A percentile compares a stretch with the other conserved stretches of the same genome.
Conservation (phyloP, 768 basidiomycete genomes). For the Ramaria rubella region DNA sequence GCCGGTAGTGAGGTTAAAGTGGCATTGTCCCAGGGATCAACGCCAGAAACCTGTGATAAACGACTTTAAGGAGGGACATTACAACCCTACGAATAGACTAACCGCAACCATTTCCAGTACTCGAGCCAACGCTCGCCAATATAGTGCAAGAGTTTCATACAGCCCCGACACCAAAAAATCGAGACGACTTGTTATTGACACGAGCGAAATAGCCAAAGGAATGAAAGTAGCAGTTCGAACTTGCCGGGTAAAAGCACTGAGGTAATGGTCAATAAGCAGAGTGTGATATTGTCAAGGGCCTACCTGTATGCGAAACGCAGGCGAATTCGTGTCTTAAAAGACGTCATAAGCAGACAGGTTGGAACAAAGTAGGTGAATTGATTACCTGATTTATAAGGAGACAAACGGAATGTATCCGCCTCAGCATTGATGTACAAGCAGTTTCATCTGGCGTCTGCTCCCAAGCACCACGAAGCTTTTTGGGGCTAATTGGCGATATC, state of each 20-base stretch:
- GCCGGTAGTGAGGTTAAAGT: neutral
- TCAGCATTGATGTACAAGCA: constrained; percentile 28
- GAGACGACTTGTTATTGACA: constrained; percentile 57
- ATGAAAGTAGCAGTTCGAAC: constrained; percentile 73
- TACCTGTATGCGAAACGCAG: constrained; percentile 51
- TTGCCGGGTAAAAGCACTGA: constrained; percentile 53
- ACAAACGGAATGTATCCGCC: constrained; percentile 31
- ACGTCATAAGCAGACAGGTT: constrained; percentile 2
- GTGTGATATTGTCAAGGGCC: neutral
- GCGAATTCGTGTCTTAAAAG: constrained; percentile 38
- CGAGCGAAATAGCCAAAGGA: constrained; percentile 55
- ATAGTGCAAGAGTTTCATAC: constrained; percentile 29
- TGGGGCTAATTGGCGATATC: constrained; percentile 32
- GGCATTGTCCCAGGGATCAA: neutral
- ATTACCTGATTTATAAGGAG: constrained; percentile 43
- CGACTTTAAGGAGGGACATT: neutral
- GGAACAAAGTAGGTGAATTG: neutral
- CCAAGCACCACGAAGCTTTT: constrained; percentile 57
- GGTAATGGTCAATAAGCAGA: neutral
- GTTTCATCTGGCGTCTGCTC: constrained; percentile 44
- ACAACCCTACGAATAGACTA: neutral
- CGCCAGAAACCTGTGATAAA: neutral
- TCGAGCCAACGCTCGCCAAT: constrained; percentile 22
- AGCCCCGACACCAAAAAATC: constrained; percentile 40
- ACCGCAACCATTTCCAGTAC: constrained; percentile 30